These are phyloP conservation scores for Ascochyta clinopodiicola DNA, from an alignment of 2,329 filamentous ascomycete genomes.

Conservation along the genomic window DNA sequence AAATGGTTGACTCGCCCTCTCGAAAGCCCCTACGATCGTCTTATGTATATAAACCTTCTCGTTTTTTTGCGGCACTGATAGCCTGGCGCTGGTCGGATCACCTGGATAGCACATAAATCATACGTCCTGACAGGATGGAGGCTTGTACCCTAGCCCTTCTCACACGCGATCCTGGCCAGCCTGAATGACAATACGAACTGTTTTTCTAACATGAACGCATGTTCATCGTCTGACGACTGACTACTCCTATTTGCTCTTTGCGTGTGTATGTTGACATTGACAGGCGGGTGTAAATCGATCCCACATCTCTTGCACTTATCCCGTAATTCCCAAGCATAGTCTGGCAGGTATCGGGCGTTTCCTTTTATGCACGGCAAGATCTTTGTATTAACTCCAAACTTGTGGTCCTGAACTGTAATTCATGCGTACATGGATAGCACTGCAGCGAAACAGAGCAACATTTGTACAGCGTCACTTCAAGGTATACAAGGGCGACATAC, in stretches of 20 bases:
- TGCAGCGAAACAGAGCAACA: background rate
- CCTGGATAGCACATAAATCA: slow-evolving; percentile 25
- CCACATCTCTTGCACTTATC: background rate
- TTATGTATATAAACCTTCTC: slow-evolving; percentile 20
- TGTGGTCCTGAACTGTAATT: background rate
- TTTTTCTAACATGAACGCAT: slow-evolving; percentile 2
- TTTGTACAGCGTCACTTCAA: too few species aligned
- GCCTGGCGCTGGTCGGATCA: slow-evolving; percentile 29
- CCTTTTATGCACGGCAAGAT: too few species aligned
- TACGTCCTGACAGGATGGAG: slow-evolving; percentile 23
- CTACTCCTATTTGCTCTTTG: background rate
- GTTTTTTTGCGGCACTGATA: slow-evolving; percentile 20
- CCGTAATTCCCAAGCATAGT: too few species aligned
- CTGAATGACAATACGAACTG: slow-evolving; percentile 29
- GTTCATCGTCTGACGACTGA: background rate
- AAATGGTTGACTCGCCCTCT: background rate
- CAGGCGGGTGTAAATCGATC: background rate
- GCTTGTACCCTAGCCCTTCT: slow-evolving; percentile 8
- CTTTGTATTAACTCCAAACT: background rate
- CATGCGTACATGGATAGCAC: background rate
- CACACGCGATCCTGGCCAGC: slow-evolving; percentile 12
- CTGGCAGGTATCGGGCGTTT: too few species aligned
- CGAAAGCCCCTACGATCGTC: slow-evolving; percentile 4
- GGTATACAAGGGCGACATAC: background rate
- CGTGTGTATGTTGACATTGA: background rate